Evolutionary conservation across 495 filamentous ascomycete species (phyloP), one percentile per base, ranked within the genome.

Genomic region (Lasiosphaeria ovina): DNA sequence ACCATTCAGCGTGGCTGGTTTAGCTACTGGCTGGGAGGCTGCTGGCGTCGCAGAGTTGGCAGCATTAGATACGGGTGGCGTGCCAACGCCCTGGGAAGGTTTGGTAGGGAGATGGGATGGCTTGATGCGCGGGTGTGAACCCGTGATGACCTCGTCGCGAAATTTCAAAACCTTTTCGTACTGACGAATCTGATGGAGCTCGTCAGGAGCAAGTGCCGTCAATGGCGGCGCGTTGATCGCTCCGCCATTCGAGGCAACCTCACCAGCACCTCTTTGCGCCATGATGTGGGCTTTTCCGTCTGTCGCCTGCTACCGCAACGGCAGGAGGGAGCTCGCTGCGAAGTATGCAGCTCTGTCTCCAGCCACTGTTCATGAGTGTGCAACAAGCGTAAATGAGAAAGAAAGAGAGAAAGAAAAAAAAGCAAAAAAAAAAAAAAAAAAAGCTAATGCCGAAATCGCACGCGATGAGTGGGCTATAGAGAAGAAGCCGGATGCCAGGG

Each of bases 41-140:
- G 70, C 57, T 36, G 71, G 56, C 61, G 71, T 57, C 54, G 68
- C 66, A 58, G 58, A 52, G 35, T 10, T 54, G 35, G 57, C 17
- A 55, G 61, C 54, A 64, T 51, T 42, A 58, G 72, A 57, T 63
- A 57, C 64, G 62, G 61, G 58, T 59, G 57, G 53, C 60, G 53
- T 40, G 60, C 51, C 57, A 32, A 54, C 33, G 38, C 60, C 59
- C 57, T 71, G 51, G 64, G 64, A 65, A 36, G 70, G 65, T 66
- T 87, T 87, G 64, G 79, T 83, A 65, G 83, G 72, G 60, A 83
- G 77, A 55, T 83, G 74, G 60, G 64, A 54, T 51, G 72, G 69
- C 58, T 74, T 76, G 73, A 74, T 75, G 72, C 72, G 73, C 60
- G 71, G 71, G 48, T 73, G 72, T 34, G 33, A 45, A 8, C 72